Conservation (phyloP, 75 land plant species). For the Sequoiadendron giganteum region DNA sequence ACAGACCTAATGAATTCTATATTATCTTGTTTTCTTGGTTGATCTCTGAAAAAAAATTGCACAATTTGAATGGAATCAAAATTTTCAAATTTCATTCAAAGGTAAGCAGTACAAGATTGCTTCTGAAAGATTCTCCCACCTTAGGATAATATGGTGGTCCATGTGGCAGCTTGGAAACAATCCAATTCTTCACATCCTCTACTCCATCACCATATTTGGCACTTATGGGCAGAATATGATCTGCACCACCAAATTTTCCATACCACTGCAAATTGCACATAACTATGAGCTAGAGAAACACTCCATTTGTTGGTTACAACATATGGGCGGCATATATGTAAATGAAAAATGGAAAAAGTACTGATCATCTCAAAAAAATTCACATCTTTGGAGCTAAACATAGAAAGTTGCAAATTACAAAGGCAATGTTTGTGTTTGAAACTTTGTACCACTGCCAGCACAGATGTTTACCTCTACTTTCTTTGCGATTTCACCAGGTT, state of each 20-base stretch:
- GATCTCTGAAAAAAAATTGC: neutral
- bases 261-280: constrained; percentile 71
- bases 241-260: constrained; percentile 70
- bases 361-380: neutral
- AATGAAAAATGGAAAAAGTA: neutral
- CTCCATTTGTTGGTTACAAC: neutral
- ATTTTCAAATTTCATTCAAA: neutral
- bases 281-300: neutral
- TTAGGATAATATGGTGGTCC: constrained; percentile 97
- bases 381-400: neutral
- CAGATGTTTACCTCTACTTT: constrained; percentile 60
- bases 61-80: neutral
- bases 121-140: constrained; percentile 33
- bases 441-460: neutral
- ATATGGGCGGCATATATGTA: neutral
- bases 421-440: neutral
- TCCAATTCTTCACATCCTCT: constrained; percentile 90
- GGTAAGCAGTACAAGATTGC: neutral
- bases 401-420: neutral
- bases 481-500: constrained; percentile 96
- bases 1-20: neutral
- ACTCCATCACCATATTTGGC: constrained; percentile 93
- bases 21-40: neutral
- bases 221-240: constrained; percentile 94
- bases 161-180: constrained; percentile 78